phyloP scores from a whole-genome alignment of 1,284 basidiomycete species.

The Sphagnurus paluster region DNA sequence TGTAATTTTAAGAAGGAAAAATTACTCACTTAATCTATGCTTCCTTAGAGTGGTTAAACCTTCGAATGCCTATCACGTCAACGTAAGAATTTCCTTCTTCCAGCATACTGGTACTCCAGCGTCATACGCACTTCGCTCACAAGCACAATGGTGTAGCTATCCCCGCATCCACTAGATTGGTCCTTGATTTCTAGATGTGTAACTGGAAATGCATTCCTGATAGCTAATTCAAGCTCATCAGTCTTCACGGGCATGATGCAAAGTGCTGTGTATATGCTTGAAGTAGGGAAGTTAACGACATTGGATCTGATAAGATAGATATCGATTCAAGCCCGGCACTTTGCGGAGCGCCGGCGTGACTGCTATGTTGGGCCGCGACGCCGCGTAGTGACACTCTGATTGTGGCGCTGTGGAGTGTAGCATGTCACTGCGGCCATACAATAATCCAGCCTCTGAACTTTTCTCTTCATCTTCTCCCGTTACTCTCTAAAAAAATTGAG shows the following conservation, averaged over 20 bases:
- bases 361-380: no score
- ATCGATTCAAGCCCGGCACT: no score
- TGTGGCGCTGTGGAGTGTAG: no score
- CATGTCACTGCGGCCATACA: no score
- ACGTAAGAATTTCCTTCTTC: background rate
- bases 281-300: background rate
- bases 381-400: no score
- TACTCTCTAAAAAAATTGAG: background rate
- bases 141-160: conserved; percentile 70
- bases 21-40: conserved; percentile 60
- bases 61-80: conserved; percentile 56
- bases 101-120: background rate
- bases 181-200: conserved; percentile 71
- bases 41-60: conserved; percentile 73
- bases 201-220: conserved; percentile 59
- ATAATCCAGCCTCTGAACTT: no score
- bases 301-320: conserved; percentile 8
- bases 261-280: background rate
- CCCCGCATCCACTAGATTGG: conserved; percentile 75
- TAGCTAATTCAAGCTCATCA: conserved; percentile 55
- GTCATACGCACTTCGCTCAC: conserved; percentile 63
- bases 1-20: background rate
- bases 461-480: no score
- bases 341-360: no score
- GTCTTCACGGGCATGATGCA: conserved; percentile 58